Percentiles rank a stretch among this genome's conserved stretches.
Conservation (phyloP, 306 rosid genomes). For the Cotoneaster glaucophyllus region DNA sequence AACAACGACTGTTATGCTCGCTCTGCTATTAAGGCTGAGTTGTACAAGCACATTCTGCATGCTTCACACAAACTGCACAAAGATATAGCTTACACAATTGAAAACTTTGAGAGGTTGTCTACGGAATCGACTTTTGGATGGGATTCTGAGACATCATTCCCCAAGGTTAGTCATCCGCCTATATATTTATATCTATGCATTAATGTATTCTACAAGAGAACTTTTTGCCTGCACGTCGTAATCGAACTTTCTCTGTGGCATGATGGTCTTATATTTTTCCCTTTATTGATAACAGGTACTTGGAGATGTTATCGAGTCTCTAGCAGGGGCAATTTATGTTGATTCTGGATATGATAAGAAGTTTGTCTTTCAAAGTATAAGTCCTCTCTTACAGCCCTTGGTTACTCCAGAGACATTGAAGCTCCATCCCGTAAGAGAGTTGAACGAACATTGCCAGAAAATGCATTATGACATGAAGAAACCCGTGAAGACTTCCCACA, state of each 20-base stretch:
- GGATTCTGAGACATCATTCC: constrained; percentile 52
- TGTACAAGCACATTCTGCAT: constrained; percentile 62
- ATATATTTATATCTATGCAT: not conserved
- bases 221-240: not conserved
- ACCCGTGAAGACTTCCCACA: not conserved
- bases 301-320: constrained; percentile 74
- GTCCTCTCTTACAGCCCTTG: constrained; percentile 66
- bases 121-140: constrained; percentile 57
- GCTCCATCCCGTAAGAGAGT: constrained; percentile 48
- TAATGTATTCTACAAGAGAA: not conserved
- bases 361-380: constrained; percentile 44
- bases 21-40: constrained; percentile 46
- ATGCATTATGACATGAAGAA: constrained; percentile 18
- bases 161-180: constrained; percentile 54
- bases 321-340: constrained; percentile 73
- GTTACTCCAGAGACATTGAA: constrained; percentile 51
- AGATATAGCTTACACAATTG: constrained; percentile 33
- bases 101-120: constrained; percentile 20
- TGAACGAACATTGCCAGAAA: constrained; percentile 39
- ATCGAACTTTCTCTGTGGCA: too few species aligned
- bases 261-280: not conserved
- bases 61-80: constrained; percentile 47
- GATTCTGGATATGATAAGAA: constrained; percentile 59
- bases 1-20: constrained; percentile 70
- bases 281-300: constrained; percentile 46